phyloP scores from a whole-genome alignment of 2,329 filamentous ascomycete genomes.

The Metarhizium sp. region DNA sequence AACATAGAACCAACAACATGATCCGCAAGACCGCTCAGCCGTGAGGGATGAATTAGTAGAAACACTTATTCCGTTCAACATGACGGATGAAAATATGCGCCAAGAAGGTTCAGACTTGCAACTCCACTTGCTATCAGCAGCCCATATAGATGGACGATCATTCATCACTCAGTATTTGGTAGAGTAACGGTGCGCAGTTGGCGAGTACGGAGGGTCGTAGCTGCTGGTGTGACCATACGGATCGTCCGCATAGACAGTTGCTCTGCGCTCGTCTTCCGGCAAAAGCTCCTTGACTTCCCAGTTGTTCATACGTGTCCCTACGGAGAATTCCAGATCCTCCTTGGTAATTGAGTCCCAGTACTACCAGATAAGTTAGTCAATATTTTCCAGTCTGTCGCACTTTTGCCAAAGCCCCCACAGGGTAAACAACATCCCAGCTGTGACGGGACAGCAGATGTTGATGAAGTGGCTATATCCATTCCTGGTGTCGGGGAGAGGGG shows the following conservation, averaged over 20 bases:
- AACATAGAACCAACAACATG: constrained; percentile 5
- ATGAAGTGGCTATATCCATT: neutral
- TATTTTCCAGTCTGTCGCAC: neutral
- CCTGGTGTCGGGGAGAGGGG: neutral
- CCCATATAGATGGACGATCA: neutral
- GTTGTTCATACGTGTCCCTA: constrained; percentile 89
- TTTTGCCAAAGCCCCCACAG: neutral
- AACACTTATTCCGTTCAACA: neutral
- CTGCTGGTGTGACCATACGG: constrained; percentile 48
- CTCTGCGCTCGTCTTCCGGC: constrained; percentile 68
- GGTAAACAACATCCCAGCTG: neutral
- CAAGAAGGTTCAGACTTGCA: neutral
- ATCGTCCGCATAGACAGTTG: constrained; percentile 63
- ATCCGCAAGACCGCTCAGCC: neutral
- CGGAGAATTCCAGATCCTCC: constrained; percentile 96
- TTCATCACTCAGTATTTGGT: constrained; percentile 31
- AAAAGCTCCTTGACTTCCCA: constrained; percentile 96
- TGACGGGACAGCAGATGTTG: neutral
- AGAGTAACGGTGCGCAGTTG: constrained; percentile 32
- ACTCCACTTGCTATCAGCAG: neutral
- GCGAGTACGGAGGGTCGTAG: constrained; percentile 44
- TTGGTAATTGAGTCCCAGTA: constrained; percentile 99
- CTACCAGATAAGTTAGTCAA: constrained; percentile 31
- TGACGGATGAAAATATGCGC: neutral
- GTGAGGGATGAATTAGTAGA: neutral